Evolutionary conservation across 2,329 filamentous ascomycete genomes (phyloP).

Genomic region (Arthrinium phaeospermum): DNA sequence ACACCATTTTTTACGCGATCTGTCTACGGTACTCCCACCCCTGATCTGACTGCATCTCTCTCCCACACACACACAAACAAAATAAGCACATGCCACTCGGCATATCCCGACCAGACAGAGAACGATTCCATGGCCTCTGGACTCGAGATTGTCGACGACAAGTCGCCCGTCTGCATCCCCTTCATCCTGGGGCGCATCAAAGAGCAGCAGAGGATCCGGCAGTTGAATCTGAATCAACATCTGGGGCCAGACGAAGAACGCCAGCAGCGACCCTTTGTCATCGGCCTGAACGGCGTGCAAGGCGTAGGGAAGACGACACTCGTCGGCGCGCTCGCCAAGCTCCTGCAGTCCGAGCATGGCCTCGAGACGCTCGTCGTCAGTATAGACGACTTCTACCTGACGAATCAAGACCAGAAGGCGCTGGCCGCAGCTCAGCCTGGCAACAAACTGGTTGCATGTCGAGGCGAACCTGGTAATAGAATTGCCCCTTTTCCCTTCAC

Average conservation of each 20-base stretch:
- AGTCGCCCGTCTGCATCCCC: conserved; percentile 76
- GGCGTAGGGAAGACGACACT: conserved; percentile 93
- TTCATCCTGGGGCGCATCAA: conserved; percentile 71
- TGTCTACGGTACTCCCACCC: not conserved
- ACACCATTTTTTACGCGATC: not conserved
- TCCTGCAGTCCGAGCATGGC: conserved; percentile 59
- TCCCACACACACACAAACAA: not conserved
- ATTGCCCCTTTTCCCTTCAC: conserved; percentile 11
- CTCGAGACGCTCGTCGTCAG: conserved; percentile 75
- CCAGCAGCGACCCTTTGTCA: conserved; percentile 69
- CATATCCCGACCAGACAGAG: not conserved
- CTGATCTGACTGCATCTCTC: not conserved
- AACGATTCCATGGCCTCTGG: not conserved
- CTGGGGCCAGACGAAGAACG: not conserved
- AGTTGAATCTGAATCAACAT: conserved; percentile 16
- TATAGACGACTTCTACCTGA: conserved; percentile 89
- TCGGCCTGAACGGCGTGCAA: conserved; percentile 91
- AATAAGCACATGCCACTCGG: not conserved
- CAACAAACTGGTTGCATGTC: conserved; percentile 79
- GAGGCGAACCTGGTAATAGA: conserved; percentile 75
- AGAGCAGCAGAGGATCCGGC: conserved; percentile 49
- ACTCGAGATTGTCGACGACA: conserved; percentile 70
- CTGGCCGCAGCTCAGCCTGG: conserved; percentile 69
- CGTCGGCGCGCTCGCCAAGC: conserved; percentile 68
- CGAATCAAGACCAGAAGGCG: conserved; percentile 68